Evolutionary conservation across 768 basidiomycete genomes (phyloP).

Genomic region (Lactarius hengduanensis): DNA sequence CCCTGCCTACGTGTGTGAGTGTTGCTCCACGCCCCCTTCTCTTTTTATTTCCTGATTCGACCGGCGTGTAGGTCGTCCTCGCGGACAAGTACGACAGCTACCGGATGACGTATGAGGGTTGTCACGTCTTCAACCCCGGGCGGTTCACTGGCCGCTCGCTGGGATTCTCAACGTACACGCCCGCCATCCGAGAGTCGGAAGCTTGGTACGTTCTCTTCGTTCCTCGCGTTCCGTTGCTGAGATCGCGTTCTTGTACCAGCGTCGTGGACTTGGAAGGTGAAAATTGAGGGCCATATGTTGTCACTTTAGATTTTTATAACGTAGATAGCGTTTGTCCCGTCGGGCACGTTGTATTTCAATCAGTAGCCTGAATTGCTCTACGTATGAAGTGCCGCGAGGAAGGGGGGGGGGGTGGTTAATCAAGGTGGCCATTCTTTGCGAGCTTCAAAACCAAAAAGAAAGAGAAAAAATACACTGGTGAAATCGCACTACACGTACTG

Average conservation of each 20-base stretch:
- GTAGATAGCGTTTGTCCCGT: neutral
- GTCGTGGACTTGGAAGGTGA: constrained; percentile 26
- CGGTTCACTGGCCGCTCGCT: constrained; percentile 82
- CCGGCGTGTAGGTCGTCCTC: constrained; percentile 65
- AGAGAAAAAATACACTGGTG: constrained; percentile 12
- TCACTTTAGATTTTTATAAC: no score
- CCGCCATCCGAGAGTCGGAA: constrained; percentile 80
- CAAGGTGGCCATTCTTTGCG: neutral
- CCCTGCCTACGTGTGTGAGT: constrained; percentile 86
- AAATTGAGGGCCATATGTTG: constrained; percentile 1
- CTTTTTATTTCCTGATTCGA: constrained; percentile 13
- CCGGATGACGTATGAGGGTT: constrained; percentile 95
- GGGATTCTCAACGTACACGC: constrained; percentile 88
- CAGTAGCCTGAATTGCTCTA: constrained; percentile 7
- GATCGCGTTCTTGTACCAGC: constrained; percentile 6
- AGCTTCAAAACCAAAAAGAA: neutral
- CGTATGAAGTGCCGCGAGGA: neutral
- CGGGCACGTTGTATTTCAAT: constrained; percentile 3
- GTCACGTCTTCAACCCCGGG: constrained; percentile 98
- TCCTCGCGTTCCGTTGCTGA: neutral
- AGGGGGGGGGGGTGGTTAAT: neutral
- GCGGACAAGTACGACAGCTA: constrained; percentile 97
- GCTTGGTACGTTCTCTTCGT: constrained; percentile 56
- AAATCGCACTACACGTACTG: constrained; percentile 8
- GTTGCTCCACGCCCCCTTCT: neutral